Evolutionary conservation across 768 basidiomycete species (phyloP).

Genomic region (Auriculariales sp.): DNA sequence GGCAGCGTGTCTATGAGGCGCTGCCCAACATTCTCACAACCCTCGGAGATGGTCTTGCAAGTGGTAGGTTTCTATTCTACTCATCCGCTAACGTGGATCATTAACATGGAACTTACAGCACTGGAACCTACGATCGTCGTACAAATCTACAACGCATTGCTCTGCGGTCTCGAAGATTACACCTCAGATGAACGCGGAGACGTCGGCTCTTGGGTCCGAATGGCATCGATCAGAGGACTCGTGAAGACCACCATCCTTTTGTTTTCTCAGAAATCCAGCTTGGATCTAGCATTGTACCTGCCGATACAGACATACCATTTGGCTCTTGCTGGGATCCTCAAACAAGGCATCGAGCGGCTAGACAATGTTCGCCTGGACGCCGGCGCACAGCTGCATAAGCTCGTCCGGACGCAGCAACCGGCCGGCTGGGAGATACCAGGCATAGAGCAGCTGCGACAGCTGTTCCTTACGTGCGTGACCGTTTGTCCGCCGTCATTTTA

Average conservation of each 20-base stretch:
- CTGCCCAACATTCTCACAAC: slow-evolving; percentile 7
- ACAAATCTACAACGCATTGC: slow-evolving; percentile 33
- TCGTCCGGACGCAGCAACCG: slow-evolving; percentile 31
- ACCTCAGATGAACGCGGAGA: slow-evolving; percentile 90
- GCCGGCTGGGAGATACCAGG: slow-evolving; percentile 40
- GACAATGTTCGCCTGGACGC: slow-evolving; percentile 81
- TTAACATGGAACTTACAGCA: too few species aligned
- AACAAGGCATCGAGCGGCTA: slow-evolving; percentile 81
- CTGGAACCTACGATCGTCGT: slow-evolving; percentile 23
- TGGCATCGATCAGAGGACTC: slow-evolving; percentile 58
- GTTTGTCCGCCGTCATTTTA: not conserved
- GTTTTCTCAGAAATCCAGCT: slow-evolving; percentile 24
- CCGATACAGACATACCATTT: slow-evolving; percentile 41
- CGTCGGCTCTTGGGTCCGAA: slow-evolving; percentile 90
- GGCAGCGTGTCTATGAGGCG: slow-evolving; percentile 6
- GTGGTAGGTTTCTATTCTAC: slow-evolving; percentile 26
- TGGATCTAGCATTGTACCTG: slow-evolving; percentile 37
- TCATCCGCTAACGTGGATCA: slow-evolving; percentile 33
- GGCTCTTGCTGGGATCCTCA: slow-evolving; percentile 54
- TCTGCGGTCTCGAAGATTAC: slow-evolving; percentile 79
- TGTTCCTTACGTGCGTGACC: slow-evolving; percentile 36
- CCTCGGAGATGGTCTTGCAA: slow-evolving; percentile 11
- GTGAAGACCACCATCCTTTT: slow-evolving; percentile 37
- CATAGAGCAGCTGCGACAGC: slow-evolving; percentile 27
- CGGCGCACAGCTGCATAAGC: slow-evolving; percentile 40